Base-by-base conservation (phyloP, 73 alveolate genomes). In the Breviolum minutum region DNA sequence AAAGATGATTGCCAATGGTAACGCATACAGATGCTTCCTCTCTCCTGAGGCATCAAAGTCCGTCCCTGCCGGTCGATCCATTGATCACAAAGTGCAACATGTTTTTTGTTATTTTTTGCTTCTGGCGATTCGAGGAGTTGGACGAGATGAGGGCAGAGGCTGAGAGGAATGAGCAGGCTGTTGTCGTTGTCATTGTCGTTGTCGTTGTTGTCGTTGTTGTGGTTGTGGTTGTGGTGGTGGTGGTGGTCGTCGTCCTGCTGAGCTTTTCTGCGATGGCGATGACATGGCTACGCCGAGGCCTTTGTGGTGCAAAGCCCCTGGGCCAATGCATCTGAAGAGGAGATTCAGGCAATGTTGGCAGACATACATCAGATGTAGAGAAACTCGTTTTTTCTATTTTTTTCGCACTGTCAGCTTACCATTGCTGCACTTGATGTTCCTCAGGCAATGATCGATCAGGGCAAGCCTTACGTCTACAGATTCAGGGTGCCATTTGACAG, bases 401-500 rank as follows among this genome's bases (percentile, higher is more conserved):
- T n/a, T n/a, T n/a, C n/a, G 64, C 12, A 64, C 68, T 26, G 91
- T n/a, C 68, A 32, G 20, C 29, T 70, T 19, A 26, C 81, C n/a
- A 19, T 70, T 70, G 54, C 54, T 40, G 54, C 54, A 40, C 54
- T 30, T n/a, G 8, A 17, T 61, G 64, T 30, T n/a, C 24, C 13
- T 12, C 40, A 92, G 97, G 97, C 97, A 74, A 94, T 94, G 99
- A 76, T 94, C 71, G 99, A 94, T 93, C 60, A 94, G 99, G 99
- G 93, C 61, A 80, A 94, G 83, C 99, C 99, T 20, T 94, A 94
- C 40, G 99, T 94, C 66, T 94, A 94, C 99, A 76, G 99, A 79
- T 94, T 94, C 94, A 79, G 99, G 84, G 93, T 94, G n/a, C 99
- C 99, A 8, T 79, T 76, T 63, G 99, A 94, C 97, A 92, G 97